Base-by-base conservation (phyloP, 2,329 filamentous ascomycete genomes). In the Colletotrichum destructivum region DNA sequence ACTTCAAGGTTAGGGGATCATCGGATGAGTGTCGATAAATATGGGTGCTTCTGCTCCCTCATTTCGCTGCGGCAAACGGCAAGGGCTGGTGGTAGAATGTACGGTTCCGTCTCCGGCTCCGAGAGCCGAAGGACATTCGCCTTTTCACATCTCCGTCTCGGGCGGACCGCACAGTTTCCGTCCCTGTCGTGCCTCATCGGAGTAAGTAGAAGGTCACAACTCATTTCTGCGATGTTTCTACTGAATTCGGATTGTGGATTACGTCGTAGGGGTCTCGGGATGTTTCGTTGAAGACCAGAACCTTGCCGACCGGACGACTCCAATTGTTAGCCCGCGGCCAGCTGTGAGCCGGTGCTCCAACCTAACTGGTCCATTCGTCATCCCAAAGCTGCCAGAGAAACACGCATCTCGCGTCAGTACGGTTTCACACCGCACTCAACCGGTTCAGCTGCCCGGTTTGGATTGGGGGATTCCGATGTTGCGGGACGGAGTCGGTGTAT, bases 361-460 rank as follows among this genome's bases (percentile, higher is more conserved):
- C 54, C 26, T 54, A 15, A 65, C n/a, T 63, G 59, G 61, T n/a
- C n/a, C 23, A 5, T 12, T n/a, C 40, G 26, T 47, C 47, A 31
- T 66, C 67, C 55, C 47, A 61, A 66, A 12, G n/a, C 18, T 31
- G 13, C 54, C 23, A n/a, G 38, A 21, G 40, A 21, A 54, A 60
- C 59, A 59, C 61, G 16, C 15, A 47, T 42, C 82, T 0, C 77
- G 26, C 42, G 16, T 35, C 18, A 49, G 18, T 47, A 11, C 9
- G 23, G 57, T 60, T 60, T 60, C 57, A 60, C 9, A 3, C 9
- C 3, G 42, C 35, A 35, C 9, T 15, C 16, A 18, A 47, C 16
- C 4, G 9, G 18, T 38, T 35, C 38, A 4, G 57, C 57, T 38
- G 4, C 12, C 9, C 42, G 23, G 18, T 35, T 16, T 5, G 35